Evolutionary conservation across 345 rosid genomes (phyloP).

Genomic region (Hypericum perforatum): DNA sequence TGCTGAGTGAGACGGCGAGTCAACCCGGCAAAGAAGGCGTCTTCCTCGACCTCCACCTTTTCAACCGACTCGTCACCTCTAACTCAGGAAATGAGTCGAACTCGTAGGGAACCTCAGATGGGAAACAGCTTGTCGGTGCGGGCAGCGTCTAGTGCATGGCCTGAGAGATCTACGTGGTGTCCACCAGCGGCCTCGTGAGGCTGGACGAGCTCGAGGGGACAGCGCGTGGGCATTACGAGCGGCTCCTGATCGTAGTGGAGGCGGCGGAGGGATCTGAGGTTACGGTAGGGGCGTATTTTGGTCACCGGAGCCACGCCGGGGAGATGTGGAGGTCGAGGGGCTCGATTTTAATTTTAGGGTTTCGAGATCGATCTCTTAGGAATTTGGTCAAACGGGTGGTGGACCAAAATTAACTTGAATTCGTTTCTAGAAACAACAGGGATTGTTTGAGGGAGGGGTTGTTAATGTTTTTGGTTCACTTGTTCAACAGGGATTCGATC

Average conservation of each 20-base stretch:
- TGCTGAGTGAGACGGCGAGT: slow-evolving; percentile 21
- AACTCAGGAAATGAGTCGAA: slow-evolving; percentile 14
- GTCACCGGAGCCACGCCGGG: slow-evolving; percentile 41
- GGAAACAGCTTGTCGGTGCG: slow-evolving; percentile 34
- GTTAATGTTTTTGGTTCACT: too few relatives aligned
- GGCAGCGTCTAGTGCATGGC: slow-evolving; percentile 36
- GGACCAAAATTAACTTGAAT: too few relatives aligned
- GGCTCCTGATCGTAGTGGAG: slow-evolving; percentile 33
- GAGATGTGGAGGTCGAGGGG: slow-evolving; percentile 57
- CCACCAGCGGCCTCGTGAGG: slow-evolving; percentile 38
- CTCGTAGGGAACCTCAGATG: slow-evolving; percentile 27
- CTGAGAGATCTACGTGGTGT: slow-evolving; percentile 73
- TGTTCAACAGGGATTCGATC: too few relatives aligned
- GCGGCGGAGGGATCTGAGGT: neutral
- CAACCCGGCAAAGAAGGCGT: slow-evolving; percentile 15
- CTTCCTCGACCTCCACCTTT: slow-evolving; percentile 22
- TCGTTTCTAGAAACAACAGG: too few relatives aligned
- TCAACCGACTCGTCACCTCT: slow-evolving; percentile 45
- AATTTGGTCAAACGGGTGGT: too few relatives aligned
- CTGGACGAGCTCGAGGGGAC: slow-evolving; percentile 79
- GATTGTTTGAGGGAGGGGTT: too few relatives aligned
- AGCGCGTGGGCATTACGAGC: slow-evolving; percentile 46
- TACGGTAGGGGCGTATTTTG: slow-evolving; percentile 55
- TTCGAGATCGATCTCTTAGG: too few relatives aligned
- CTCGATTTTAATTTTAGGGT: too few relatives aligned